Evolutionary conservation across 306 rosid species (phyloP), one percentile per base, ranked within the genome.

Genomic region (Malus orientalis): DNA sequence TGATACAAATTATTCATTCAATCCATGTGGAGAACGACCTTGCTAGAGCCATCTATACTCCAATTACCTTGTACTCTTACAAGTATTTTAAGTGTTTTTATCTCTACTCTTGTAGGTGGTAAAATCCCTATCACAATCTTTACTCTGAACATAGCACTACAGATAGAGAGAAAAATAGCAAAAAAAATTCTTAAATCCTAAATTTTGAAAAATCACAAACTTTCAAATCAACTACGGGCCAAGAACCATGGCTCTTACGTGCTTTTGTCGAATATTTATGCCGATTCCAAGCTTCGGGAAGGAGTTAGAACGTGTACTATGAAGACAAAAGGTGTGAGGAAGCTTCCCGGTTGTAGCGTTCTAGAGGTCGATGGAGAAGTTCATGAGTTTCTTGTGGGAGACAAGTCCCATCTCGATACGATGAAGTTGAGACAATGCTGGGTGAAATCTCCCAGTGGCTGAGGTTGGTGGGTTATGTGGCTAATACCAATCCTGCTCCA

Each of bases 271-370:
- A 27, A 27, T 27, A 27, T 27, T 27, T 27, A 27, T 27, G 29
- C 29, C 29, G 29, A 27, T 27, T 27, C 29, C 29, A 27, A 27
- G 29, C 27, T 27, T 27, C 3, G 29, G 29, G 29, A 27, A 0
- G 0, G 29, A 27, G 29, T 27, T 27, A 27, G 29, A 27, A 27
- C 29, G 2, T 27, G 29, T 0, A 27, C 29, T 27, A 27, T 27
- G 29, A 27, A 27, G 74, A 81, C 76, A 3, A 86, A 71, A 57
- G 81, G 29, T 27, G 29, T 88, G 60, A 84, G 67, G 63, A 91
- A 91, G 82, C 84, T 76, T 27, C 89, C 91, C 59, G 96, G 93
- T 49, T 91, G 96, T 69, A 90, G 86, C 73, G 91, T 88, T 54
- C 82, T 90, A 38, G 90, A 88, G 79, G 86, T 81, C 54, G 81